Base-by-base conservation (phyloP, 441 rosid genomes). In the Corymbia citriodora region DNA sequence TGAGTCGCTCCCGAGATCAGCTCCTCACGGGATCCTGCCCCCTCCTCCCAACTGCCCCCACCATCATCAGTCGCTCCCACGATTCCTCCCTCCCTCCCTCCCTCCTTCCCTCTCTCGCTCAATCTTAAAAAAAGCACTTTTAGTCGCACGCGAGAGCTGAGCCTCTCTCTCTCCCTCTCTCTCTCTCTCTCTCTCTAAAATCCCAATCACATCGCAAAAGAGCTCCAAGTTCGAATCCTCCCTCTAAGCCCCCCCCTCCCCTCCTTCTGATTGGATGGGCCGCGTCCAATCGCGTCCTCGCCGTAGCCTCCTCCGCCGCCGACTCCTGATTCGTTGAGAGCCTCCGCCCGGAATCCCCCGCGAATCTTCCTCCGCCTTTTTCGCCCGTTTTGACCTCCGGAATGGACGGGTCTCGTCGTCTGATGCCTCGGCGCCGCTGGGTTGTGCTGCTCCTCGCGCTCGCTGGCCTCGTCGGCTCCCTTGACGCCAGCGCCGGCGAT, bases 401-500 rank as follows among this genome's bases (percentile, higher is more conserved):
- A 16, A 19, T 57, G 55, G 87, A 53, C 25, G 81, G 74, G 45
- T 40, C 45, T 5, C 45, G 45, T 40, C 45, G 45, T 40, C 93
- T 72, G 87, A 96, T 95, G 97, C 92, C 95, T 92, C 90, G 89
- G 88, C 92, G 81, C 49, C 87, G 90, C 45, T 93, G 93, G 95
- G 91, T 93, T 90, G n/a, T 92, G 89, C 90, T 94, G 85, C 49
- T 90, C 68, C 55, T 92, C 50, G 86, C 91, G 23, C 87, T 92
- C 40, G 90, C 93, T 33, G 92, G 72, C 83, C 90, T 95, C 65
- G 87, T 92, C 61, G 91, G 93, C 50, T 50, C 88, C 31, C 92
- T 95, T 27, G 89, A 94, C 90, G 97, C 96, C 10, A 96, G 96
- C 87, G 95, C 92, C 17, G 99, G 99, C 88, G 99, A 97, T 90